Conservation (phyloP, 108 stramenopile species). For the Aurantiochytrium sp. region DNA sequence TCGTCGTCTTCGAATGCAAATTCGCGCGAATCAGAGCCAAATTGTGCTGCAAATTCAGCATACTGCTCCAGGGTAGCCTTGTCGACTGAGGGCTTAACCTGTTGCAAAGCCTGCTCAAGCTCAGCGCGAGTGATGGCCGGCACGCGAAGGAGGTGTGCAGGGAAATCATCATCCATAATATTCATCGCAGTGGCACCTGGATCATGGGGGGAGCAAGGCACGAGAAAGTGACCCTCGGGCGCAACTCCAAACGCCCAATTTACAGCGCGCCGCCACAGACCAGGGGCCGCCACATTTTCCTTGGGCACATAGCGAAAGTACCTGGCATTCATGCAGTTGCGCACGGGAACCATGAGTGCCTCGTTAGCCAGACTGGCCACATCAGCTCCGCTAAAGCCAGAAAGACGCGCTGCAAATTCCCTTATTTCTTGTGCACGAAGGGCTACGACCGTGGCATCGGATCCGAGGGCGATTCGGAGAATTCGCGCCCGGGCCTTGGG, state of each 20-base stretch:
- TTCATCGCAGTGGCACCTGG: not conserved
- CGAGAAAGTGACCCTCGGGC: not conserved
- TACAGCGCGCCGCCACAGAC: not conserved
- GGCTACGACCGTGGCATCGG: constrained; percentile 70
- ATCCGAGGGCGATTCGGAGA: constrained; percentile 77
- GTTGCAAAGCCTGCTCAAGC: not conserved
- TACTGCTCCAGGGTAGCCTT: not conserved
- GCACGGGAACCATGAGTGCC: constrained; percentile 91
- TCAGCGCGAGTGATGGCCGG: not conserved
- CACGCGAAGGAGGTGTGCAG: not conserved
- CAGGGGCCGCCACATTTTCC: not conserved
- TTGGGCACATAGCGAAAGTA: constrained; percentile 51
- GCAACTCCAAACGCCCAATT: not conserved
- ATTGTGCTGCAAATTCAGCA: not conserved
- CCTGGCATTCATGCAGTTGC: constrained; percentile 84
- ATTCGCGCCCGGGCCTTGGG: constrained; percentile 76
- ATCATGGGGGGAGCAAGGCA: not conserved
- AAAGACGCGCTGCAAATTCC: constrained; percentile 60
- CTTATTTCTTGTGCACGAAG: constrained; percentile 75
- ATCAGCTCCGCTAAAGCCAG: constrained; percentile 83
- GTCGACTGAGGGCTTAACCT: not conserved
- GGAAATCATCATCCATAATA: not conserved
- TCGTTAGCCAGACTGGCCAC: constrained; percentile 87
- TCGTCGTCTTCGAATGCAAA: not conserved
- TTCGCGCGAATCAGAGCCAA: not conserved